Evolutionary conservation across 257 asterid species (phyloP).

Genomic region (Solanum pimpinellifolium): DNA sequence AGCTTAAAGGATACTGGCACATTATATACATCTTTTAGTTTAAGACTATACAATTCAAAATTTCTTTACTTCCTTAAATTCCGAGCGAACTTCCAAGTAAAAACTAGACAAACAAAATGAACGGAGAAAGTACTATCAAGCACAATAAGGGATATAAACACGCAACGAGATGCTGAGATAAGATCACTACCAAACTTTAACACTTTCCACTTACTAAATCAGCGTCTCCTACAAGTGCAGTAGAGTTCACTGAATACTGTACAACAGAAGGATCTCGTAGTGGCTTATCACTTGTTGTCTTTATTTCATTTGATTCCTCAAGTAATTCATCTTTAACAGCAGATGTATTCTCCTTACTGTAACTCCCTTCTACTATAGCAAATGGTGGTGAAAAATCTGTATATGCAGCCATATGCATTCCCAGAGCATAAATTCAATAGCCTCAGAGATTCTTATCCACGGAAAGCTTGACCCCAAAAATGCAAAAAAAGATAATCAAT

Average conservation of each 20-base stretch:
- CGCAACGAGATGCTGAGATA: background rate
- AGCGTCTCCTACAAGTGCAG: conserved; percentile 28
- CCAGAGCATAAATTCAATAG: conserved; percentile 19
- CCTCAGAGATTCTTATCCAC: background rate
- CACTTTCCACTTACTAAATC: conserved; percentile 36
- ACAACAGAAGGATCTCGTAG: conserved; percentile 46
- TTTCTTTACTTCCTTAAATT: background rate
- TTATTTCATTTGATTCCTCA: conserved; percentile 29
- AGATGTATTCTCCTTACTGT: conserved; percentile 25
- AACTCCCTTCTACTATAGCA: conserved; percentile 26
- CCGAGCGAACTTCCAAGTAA: background rate
- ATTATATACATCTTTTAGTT: background rate
- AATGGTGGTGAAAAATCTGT: conserved; percentile 43
- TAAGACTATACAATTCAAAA: background rate
- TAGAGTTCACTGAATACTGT: conserved; percentile 38
- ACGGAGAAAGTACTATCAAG: background rate
- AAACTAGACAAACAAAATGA: background rate
- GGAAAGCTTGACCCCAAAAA: background rate
- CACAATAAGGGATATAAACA: background rate
- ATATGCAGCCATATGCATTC: conserved; percentile 58
- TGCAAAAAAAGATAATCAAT: background rate
- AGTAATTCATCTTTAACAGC: conserved; percentile 22
- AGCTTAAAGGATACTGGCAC: background rate
- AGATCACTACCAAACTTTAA: background rate
- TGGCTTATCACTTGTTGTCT: conserved; percentile 34